Evolutionary conservation across 1,139 yeast genomes (phyloP), one percentile per base, ranked within the genome.

Genomic region (Lodderomyces parapsilosis): DNA sequence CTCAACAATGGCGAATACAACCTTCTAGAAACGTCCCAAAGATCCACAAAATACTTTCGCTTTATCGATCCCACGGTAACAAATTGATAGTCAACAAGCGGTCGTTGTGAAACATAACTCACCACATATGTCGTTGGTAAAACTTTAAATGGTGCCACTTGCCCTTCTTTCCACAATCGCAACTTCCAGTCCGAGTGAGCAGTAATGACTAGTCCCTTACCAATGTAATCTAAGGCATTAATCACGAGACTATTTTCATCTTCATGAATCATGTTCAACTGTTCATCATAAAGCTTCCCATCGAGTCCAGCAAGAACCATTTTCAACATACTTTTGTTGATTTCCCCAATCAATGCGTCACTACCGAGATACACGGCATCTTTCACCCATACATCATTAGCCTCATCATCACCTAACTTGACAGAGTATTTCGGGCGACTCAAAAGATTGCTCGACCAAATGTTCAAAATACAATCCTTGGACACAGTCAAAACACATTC

Each of bases 21-120:
- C 45, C 63, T 68, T 11, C 50, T 55, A 6, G 59, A 54, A 32
- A 83, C 57, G 53, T 82, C 81, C 86, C 86, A 82, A 18, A 79
- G 59, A 44, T 79, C 78, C n/a, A 81, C 53, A 11, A 62, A 52
- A 0, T 80, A 23, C 13, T 42, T 43, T 18, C 53, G 51, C 39
- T 53, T 45, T 2, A 76, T 67, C 13, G 15, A 9, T 4, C 80
- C 81, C 19, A 75, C 71, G 1, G 75, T 60, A 1, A 77, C 76
- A 52, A 81, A 78, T 40, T 80, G 75, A 8, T 65, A 60, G 1
- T 68, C 63, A 10, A 56, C 49, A 9, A 56, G 52, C 0, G 83
- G 83, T 36, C 74, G 59, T 61, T 74, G 66, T 4, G 64, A 58
- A 1, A 78, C 63, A 38, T 69, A 75, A 39, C 67, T 60, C 0